These are phyloP conservation scores for Kluyveromyces marxianus DNA, from an alignment of 1,139 yeast species.

Conservation along the genomic window DNA sequence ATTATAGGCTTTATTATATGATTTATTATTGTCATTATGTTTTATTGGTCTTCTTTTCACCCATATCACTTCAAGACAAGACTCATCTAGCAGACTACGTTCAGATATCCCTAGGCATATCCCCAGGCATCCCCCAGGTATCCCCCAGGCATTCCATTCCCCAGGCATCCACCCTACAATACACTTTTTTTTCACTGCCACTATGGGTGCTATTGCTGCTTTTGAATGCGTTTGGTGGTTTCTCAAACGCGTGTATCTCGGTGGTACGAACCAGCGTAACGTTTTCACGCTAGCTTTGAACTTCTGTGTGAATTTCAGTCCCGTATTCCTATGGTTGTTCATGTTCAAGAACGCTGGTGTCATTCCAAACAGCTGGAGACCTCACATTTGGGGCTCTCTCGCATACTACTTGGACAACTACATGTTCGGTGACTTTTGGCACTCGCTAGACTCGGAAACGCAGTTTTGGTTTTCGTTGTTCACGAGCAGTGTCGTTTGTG, in stretches of 20 bases:
- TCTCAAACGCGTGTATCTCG: constrained; percentile 15
- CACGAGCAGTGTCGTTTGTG: constrained; percentile 8
- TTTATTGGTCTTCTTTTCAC: too few relatives aligned
- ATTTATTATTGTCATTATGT: too few relatives aligned
- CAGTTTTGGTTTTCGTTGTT: constrained; percentile 8
- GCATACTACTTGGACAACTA: constrained; percentile 25
- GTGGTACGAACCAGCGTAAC: constrained; percentile 34
- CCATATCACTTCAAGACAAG: too few relatives aligned
- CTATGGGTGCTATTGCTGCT: too few relatives aligned
- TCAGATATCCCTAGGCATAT: too few relatives aligned
- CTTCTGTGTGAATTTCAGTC: constrained; percentile 45
- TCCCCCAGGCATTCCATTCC: too few relatives aligned
- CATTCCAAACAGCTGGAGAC: constrained; percentile 51
- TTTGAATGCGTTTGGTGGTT: constrained; percentile 4
- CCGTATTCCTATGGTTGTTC: constrained; percentile 49
- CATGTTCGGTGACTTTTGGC: constrained; percentile 28
- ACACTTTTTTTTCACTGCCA: too few relatives aligned
- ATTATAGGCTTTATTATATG: too few relatives aligned
- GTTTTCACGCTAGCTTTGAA: constrained; percentile 35
- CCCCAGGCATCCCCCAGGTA: too few relatives aligned
- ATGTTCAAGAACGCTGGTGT: constrained; percentile 55
- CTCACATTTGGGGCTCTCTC: constrained; percentile 37
- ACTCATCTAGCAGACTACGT: too few relatives aligned
- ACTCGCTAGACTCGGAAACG: constrained; percentile 19
- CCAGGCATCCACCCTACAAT: too few relatives aligned